These are phyloP conservation scores for Aspergillus sp. DNA, from an alignment of 2,329 filamentous ascomycete genomes.

Conservation along the genomic window DNA sequence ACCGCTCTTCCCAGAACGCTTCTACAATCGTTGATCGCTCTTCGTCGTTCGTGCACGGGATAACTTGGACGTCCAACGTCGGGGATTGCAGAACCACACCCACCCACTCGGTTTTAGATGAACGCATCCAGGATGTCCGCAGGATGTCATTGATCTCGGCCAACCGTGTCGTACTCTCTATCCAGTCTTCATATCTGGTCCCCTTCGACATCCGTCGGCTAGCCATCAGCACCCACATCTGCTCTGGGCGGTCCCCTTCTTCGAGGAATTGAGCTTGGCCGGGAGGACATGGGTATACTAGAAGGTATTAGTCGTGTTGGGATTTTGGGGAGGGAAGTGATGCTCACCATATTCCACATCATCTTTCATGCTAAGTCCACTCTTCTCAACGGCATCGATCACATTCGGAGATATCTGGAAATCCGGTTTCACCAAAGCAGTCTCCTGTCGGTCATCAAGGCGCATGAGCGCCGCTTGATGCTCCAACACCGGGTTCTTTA, in stretches of 20 bases:
- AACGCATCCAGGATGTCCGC: conserved; percentile 1
- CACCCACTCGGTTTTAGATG: background rate
- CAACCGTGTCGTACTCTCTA: background rate
- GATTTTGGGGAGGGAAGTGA: background rate
- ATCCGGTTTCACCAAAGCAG: background rate
- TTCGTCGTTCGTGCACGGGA: background rate
- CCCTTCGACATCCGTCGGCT: background rate
- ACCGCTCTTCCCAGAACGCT: background rate
- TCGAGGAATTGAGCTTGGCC: conserved; percentile 4
- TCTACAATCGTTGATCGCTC: background rate
- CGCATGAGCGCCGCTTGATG: background rate
- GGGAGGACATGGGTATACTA: background rate
- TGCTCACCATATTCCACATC: conserved; percentile 2
- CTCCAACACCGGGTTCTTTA: conserved; percentile 1
- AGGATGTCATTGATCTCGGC: conserved; percentile 4
- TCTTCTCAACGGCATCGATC: background rate
- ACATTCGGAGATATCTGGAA: background rate
- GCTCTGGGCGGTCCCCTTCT: background rate
- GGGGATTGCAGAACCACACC: background rate
- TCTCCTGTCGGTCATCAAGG: background rate
- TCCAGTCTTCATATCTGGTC: background rate
- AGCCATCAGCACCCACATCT: background rate
- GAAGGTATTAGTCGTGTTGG: background rate
- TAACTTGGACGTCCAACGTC: background rate
- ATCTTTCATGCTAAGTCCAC: background rate